Base-by-base conservation (phyloP, 2,329 filamentous ascomycete species). In the Ophiosphaerella herpotricha region DNA sequence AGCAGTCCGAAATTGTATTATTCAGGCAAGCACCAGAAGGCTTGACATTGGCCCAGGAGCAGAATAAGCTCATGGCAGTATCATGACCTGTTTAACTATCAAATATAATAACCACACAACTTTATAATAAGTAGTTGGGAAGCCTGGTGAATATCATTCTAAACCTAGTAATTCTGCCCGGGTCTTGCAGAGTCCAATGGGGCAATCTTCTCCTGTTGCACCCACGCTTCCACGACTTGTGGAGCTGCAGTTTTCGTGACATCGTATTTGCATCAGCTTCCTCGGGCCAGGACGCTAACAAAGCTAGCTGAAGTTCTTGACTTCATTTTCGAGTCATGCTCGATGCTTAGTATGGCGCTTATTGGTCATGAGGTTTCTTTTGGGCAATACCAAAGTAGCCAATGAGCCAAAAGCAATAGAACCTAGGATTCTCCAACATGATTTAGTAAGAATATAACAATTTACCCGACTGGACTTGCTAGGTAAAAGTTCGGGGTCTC, bases 1-100 rank as follows among this genome's bases (percentile, higher is more conserved):
- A 99, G 76, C 94, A 99, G 75, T 97, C 91, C 44, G 94, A 99
- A 78, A 99, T 99, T 71, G 92, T 97, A 50, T 86, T 99, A 44
- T 97, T 89, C 79, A 87, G 94, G 59, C 94, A 97, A 67, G 77
- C 79, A 34, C 79, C 79, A 7, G 79, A 81, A 64, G 77, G 77
- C 31, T 67, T 77, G 55, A 77, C 76, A 18, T 64, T 79, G 41
- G 77, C 78, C 8, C 72, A 76, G 57, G 75, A 76, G 57, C 78
- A 80, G 65, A 78, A 78, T 50, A 74, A 74, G 52, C 48, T 73
- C 31, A 73, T 74, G 56, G 70, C 70, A 49, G 70, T 68, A 18
- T 67, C 71, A 47, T 74, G 64, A 72, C 46, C 26, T 11, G 38
- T 14, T 13, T 32, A 39, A 48, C n/a, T 18, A 36, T 21, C 34